These are phyloP conservation scores for Elongisporangium undulatum DNA, from an alignment of 352 stramenopile species.

Conservation along the genomic window DNA sequence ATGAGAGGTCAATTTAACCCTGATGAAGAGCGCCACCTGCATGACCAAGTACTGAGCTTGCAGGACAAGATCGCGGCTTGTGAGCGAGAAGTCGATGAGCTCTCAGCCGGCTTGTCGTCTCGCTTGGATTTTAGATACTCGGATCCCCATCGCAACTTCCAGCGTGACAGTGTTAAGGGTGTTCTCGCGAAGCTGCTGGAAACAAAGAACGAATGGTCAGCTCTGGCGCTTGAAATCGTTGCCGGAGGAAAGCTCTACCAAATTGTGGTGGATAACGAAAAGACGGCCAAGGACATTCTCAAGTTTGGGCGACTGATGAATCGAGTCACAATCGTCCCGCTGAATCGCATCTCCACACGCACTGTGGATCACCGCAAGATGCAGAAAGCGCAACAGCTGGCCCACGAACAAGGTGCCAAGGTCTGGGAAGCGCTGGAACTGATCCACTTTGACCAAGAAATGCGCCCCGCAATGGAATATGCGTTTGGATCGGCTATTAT, in stretches of 20 bases:
- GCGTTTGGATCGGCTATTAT: constrained; percentile 98
- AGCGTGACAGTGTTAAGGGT: constrained; percentile 95
- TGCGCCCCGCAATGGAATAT: constrained; percentile 96
- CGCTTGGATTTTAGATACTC: constrained; percentile 96
- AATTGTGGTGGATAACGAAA: constrained; percentile 98
- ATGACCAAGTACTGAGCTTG: constrained; percentile 53
- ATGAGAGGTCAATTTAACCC: constrained; percentile 74
- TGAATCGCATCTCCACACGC: constrained; percentile 95
- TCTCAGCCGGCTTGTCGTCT: constrained; percentile 92
- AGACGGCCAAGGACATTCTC: constrained; percentile 97
- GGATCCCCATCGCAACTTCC: constrained; percentile 93
- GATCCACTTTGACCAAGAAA: constrained; percentile 95
- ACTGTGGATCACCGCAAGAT: constrained; percentile 73
- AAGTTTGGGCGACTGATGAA: constrained; percentile 95
- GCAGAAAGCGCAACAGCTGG: constrained; percentile 79
- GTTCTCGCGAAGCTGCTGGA: constrained; percentile 95
- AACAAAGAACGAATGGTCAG: constrained; percentile 91
- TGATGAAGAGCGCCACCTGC: constrained; percentile 61
- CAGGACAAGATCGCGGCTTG: constrained; percentile 57
- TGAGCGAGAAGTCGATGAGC: constrained; percentile 90
- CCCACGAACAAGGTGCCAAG: constrained; percentile 84
- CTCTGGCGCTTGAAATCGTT: constrained; percentile 97
- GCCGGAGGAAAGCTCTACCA: constrained; percentile 98
- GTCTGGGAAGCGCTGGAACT: constrained; percentile 94
- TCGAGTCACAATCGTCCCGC: constrained; percentile 98